Conservation (phyloP, 2,329 filamentous ascomycete species). For the Clonostachys rosea region DNA sequence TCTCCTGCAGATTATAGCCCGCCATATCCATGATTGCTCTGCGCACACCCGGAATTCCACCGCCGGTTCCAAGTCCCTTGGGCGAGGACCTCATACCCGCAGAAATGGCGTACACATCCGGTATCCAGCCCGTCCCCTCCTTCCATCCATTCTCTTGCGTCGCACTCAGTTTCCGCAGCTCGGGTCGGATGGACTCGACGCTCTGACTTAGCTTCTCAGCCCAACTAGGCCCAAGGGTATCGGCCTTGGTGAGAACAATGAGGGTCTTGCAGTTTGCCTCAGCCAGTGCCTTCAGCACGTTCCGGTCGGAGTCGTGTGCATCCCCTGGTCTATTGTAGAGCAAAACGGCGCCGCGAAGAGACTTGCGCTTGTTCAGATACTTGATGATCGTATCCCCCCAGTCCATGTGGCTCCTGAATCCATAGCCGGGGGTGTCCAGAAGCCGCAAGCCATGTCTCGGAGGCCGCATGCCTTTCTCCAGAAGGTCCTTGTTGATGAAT, state of each 20-base stretch:
- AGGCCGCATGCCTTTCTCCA: constrained; percentile 24
- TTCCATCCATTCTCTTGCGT: constrained; percentile 16
- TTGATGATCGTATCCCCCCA: constrained; percentile 50
- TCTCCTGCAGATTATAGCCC: constrained; percentile 21
- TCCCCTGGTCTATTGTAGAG: constrained; percentile 49
- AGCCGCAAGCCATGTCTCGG: constrained; percentile 34
- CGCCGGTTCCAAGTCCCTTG: constrained; percentile 21
- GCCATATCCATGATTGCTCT: constrained; percentile 32
- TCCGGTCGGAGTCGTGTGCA: constrained; percentile 40
- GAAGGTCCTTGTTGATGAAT: too few species aligned
- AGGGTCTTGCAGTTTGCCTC: constrained; percentile 36
- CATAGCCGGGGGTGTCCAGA: constrained; percentile 48
- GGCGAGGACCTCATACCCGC: constrained; percentile 23
- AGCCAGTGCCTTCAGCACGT: constrained; percentile 41
- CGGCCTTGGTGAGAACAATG: constrained; percentile 52
- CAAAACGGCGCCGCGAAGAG: constrained; percentile 46
- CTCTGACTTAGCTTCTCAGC: constrained; percentile 14
- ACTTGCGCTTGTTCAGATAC: constrained; percentile 40
- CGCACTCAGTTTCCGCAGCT: constrained; percentile 18
- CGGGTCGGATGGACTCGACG: constrained; percentile 15
- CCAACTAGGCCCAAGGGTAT: constrained; percentile 35
- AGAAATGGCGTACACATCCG: constrained; percentile 26
- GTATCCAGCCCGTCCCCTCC: constrained; percentile 17
- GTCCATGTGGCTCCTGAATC: constrained; percentile 34
- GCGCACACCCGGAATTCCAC: constrained; percentile 32